phyloP scores from a whole-genome alignment of 306 rosid genomes.

The Erythrophleum fordii region DNA sequence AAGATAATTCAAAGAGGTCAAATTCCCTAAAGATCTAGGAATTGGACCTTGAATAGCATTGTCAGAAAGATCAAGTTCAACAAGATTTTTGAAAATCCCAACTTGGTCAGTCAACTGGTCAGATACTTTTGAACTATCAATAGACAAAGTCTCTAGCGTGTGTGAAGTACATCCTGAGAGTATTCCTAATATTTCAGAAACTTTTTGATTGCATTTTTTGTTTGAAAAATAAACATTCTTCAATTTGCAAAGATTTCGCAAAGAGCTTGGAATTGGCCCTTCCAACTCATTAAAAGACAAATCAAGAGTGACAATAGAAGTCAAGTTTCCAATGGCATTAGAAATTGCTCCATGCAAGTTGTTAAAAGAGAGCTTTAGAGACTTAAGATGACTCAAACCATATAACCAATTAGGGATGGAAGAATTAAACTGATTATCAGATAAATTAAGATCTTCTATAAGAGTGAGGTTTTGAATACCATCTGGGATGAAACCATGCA shows the following conservation, averaged over 20 bases:
- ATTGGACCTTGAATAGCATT: no score
- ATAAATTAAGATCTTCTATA: constrained; percentile 32
- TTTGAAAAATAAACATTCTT: constrained; percentile 3
- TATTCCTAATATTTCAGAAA: constrained; percentile 2
- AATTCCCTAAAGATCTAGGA: no score
- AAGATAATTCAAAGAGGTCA: no score
- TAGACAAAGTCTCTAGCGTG: background rate
- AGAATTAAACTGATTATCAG: background rate
- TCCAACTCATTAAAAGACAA: background rate
- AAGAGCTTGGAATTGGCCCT: background rate
- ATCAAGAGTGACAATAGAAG: background rate
- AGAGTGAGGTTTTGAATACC: constrained; percentile 20
- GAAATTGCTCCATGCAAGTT: background rate
- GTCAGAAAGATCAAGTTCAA: no score
- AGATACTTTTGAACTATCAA: background rate
- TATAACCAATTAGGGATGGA: constrained; percentile 20
- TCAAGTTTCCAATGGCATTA: background rate
- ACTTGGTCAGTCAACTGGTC: constrained; percentile 14
- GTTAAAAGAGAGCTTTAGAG: background rate
- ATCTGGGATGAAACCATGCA: constrained; percentile 4
- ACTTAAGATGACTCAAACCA: background rate
- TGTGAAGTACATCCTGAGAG: background rate
- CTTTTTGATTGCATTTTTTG: no score
- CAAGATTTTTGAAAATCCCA: no score
- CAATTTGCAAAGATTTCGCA: constrained; percentile 23